A percentile compares a stretch with the other conserved stretches of the same genome.
Evolutionary conservation across 495 filamentous ascomycete species (phyloP).

Genomic region (Aspergillus affinis): DNA sequence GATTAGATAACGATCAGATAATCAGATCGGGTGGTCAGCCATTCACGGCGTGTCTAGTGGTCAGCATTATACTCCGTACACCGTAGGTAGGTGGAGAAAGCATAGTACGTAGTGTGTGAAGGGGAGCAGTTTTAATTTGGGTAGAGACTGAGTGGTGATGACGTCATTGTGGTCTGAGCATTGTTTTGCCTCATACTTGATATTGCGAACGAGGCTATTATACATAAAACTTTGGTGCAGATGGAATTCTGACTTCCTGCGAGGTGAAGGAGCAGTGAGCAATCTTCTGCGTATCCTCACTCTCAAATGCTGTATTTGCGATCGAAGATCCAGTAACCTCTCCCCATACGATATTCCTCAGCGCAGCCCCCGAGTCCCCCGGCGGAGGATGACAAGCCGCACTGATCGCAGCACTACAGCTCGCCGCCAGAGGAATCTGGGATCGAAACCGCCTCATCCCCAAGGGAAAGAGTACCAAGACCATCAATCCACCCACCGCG

Average conservation of each 20-base stretch:
- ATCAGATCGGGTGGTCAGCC: too few species aligned
- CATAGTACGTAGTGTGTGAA: too few species aligned
- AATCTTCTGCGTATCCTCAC: not conserved
- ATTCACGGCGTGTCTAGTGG: not conserved
- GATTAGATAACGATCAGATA: not conserved
- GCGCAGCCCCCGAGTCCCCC: slow-evolving; percentile 11
- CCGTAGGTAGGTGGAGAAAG: too few species aligned
- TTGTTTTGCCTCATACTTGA: too few species aligned
- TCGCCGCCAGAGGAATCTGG: slow-evolving; percentile 29
- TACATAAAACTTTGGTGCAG: not conserved
- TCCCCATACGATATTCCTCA: not conserved
- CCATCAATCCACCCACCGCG: slow-evolving; percentile 14
- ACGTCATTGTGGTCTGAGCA: too few species aligned
- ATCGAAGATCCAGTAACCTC: not conserved
- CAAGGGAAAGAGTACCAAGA: slow-evolving; percentile 14
- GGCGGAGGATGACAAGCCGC: slow-evolving; percentile 20
- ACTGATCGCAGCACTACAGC: slow-evolving; percentile 33
- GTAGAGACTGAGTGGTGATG: too few species aligned
- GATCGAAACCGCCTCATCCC: slow-evolving; percentile 19
- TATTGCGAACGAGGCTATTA: not conserved
- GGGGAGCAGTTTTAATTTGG: too few species aligned
- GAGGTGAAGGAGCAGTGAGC: not conserved
- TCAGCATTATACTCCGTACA: not conserved
- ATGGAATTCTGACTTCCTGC: not conserved
- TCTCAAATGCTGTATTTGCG: too few species aligned